These are phyloP conservation scores for Fusarium virguliforme DNA, from an alignment of 2,329 filamentous ascomycete species.

Conservation along the genomic window DNA sequence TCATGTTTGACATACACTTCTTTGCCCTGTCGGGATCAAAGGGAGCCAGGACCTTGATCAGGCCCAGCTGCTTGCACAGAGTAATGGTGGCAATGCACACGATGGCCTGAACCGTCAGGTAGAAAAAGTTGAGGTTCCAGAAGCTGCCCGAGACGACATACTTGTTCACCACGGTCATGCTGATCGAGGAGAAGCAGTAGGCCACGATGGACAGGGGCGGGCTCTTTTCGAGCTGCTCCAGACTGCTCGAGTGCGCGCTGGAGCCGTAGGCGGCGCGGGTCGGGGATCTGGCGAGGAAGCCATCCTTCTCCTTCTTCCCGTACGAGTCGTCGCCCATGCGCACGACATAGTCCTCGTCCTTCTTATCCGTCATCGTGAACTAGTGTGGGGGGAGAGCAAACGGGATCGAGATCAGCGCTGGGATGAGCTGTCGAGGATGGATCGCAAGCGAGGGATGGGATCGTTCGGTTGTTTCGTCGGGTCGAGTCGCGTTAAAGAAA, in stretches of 20 bases:
- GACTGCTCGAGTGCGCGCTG: slow-evolving; percentile 12
- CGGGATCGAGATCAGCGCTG: slow-evolving; percentile 35
- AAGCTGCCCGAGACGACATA: slow-evolving; percentile 92
- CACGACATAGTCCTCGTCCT: slow-evolving; percentile 85
- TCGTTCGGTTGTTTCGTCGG: slow-evolving; percentile 4
- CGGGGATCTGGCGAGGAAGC: slow-evolving; percentile 61
- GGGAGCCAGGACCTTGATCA: slow-evolving; percentile 85
- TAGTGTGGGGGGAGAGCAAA: slow-evolving; percentile 38
- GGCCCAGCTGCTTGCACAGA: slow-evolving; percentile 82
- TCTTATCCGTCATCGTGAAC: slow-evolving; percentile 83
- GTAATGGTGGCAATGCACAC: slow-evolving; percentile 91
- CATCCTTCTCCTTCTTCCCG: slow-evolving; percentile 67
- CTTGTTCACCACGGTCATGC: slow-evolving; percentile 99
- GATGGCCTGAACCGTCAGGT: slow-evolving; percentile 90
- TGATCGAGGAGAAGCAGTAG: slow-evolving; percentile 96
- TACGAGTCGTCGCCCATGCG: slow-evolving; percentile 75
- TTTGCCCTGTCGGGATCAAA: slow-evolving; percentile 92
- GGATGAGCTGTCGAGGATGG: slow-evolving; percentile 23
- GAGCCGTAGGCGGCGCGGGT: slow-evolving; percentile 41
- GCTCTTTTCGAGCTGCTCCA: slow-evolving; percentile 76
- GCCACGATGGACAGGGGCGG: slow-evolving; percentile 85
- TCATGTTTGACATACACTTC: slow-evolving; percentile 76
- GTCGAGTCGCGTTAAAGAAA: slow-evolving; percentile 23
- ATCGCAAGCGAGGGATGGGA: slow-evolving; percentile 21
- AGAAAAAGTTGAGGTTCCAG: slow-evolving; percentile 98